Evolutionary conservation across 108 stramenopile species (phyloP).

Genomic region (Nitzschia inconspicua): DNA sequence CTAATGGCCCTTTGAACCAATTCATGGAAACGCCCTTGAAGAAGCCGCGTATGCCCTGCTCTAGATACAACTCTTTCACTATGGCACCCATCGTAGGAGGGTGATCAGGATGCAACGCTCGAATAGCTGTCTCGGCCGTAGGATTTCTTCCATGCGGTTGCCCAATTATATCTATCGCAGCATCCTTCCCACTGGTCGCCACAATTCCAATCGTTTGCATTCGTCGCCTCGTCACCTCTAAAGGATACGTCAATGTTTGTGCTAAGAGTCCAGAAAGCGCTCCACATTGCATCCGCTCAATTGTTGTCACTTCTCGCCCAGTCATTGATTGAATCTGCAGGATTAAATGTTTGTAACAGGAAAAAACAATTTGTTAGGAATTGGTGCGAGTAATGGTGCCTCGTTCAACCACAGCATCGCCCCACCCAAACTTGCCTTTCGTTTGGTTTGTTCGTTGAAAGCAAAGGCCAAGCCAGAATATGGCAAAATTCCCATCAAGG

Average conservation of each 20-base stretch:
- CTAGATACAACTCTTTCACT: constrained; percentile 64
- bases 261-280: constrained; percentile 88
- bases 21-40: constrained; percentile 97
- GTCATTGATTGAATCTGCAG: constrained; percentile 52
- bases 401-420: too few species aligned
- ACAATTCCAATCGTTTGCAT: constrained; percentile 96
- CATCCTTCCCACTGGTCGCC: constrained; percentile 61
- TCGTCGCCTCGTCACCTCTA: constrained; percentile 91
- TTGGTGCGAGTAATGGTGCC: too few species aligned
- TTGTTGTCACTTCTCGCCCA: constrained; percentile 73
- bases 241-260: constrained; percentile 89
- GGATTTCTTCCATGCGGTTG: constrained; percentile 12
- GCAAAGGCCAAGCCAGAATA: constrained; percentile 94
- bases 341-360: too few species aligned
- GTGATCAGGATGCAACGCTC: constrained; percentile 19
- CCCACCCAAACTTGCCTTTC: constrained; percentile 46
- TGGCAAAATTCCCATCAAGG: constrained; percentile 92
- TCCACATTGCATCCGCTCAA: constrained; percentile 86
- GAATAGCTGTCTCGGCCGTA: constrained; percentile 13
- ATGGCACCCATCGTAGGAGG: constrained; percentile 64
- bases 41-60: constrained; percentile 89
- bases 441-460: constrained; percentile 90
- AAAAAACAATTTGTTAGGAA: too few species aligned
- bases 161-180: constrained; percentile 58
- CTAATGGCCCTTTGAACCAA: constrained; percentile 97